A percentile compares a stretch with the other conserved stretches of the same genome.
Evolutionary conservation across 1,139 yeast genomes (phyloP).

Genomic region (Blastobotrys illinoisensis): DNA sequence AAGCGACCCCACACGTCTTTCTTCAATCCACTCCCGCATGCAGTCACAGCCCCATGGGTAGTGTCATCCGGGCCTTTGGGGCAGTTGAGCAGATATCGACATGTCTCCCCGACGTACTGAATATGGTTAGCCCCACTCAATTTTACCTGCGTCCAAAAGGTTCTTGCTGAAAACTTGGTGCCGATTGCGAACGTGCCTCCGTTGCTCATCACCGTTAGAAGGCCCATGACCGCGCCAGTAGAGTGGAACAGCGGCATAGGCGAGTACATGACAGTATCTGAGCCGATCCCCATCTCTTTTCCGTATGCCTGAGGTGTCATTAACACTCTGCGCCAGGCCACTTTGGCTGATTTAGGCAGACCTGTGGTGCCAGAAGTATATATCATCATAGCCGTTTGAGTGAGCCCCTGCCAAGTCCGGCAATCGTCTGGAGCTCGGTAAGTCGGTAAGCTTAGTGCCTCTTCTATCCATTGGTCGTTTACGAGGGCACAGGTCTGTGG

Average conservation of each 20-base stretch:
- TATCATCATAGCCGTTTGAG: conserved; percentile 60
- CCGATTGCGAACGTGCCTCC: conserved; percentile 76
- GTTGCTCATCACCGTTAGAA: conserved; percentile 60
- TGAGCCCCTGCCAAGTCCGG: conserved; percentile 22
- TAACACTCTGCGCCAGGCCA: conserved; percentile 77
- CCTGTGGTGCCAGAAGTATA: conserved; percentile 97
- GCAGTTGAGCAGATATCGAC: conserved; percentile 75
- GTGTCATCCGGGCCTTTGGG: conserved; percentile 64
- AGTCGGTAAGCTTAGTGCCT: conserved; percentile 36
- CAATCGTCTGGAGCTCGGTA: conserved; percentile 39
- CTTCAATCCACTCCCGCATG: conserved; percentile 90
- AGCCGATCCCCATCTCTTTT: conserved; percentile 54
- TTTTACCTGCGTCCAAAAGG: conserved; percentile 89
- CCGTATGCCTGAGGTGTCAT: conserved; percentile 71
- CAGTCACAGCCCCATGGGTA: conserved; percentile 59
- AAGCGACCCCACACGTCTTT: conserved; percentile 87
- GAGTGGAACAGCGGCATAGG: conserved; percentile 97
- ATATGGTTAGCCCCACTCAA: conserved; percentile 68
- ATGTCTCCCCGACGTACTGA: conserved; percentile 94
- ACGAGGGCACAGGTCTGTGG: conserved; percentile 45
- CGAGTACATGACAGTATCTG: conserved; percentile 61
- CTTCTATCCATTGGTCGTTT: conserved; percentile 42
- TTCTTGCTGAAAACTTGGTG: conserved; percentile 74
- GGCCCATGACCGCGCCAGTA: conserved; percentile 85
- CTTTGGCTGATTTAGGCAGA: conserved; percentile 87